Conservation (phyloP, 2,329 filamentous ascomycete species). For the Pseudopithomyces maydicus region DNA sequence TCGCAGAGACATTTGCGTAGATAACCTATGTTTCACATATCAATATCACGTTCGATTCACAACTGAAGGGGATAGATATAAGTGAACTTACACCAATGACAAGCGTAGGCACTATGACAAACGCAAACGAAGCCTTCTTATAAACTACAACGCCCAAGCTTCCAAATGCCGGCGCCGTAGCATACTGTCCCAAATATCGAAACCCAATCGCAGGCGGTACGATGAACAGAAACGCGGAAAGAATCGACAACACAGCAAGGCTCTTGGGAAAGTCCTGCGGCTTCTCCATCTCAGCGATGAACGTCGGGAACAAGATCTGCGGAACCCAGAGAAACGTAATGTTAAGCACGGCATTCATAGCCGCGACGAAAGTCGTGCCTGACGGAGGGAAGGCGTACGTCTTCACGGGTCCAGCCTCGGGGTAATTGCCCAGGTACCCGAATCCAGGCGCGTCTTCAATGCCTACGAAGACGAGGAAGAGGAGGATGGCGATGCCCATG, state of each 20-base stretch:
- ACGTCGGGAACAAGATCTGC: conserved; percentile 90
- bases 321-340: conserved; percentile 97
- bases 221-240: conserved; percentile 70
- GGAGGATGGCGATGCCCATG: conserved; percentile 85
- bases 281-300: conserved; percentile 91
- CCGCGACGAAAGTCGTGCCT: conserved; percentile 80
- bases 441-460: conserved; percentile 72
- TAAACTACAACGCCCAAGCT: conserved; percentile 74
- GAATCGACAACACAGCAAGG: conserved; percentile 51
- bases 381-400: conserved; percentile 70
- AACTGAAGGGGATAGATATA: too few relatives aligned
- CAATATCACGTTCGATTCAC: background rate
- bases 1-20: conserved; percentile 86
- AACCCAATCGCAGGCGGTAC: conserved; percentile 1
- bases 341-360: conserved; percentile 89
- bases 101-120: conserved; percentile 94
- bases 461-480: conserved; percentile 81
- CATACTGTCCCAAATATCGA: conserved; percentile 65
- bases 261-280: conserved; percentile 82
- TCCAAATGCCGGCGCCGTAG: conserved; percentile 84
- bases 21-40: conserved; percentile 53
- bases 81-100: conserved; percentile 69
- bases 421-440: conserved; percentile 54
- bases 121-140: conserved; percentile 89
- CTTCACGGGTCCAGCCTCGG: conserved; percentile 52